These are phyloP conservation scores for Tulasnella sp. DNA, from an alignment of 768 basidiomycete species.

Conservation along the genomic window DNA sequence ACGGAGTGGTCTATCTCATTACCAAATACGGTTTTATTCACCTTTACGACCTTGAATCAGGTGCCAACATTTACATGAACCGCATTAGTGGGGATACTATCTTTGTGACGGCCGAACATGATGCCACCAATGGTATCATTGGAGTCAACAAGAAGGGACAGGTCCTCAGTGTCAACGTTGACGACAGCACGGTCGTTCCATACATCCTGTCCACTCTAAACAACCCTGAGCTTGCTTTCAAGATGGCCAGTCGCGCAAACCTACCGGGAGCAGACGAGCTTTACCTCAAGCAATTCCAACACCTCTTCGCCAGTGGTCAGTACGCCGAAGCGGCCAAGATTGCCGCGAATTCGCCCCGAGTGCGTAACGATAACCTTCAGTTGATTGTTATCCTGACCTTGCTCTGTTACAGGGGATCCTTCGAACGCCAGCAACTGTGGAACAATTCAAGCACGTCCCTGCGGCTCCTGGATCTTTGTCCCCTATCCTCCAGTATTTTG, in stretches of 20 bases:
- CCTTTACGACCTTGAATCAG: constrained; percentile 94
- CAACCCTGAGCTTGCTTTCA: constrained; percentile 96
- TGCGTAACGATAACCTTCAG: constrained; percentile 27
- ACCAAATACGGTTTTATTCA: constrained; percentile 99
- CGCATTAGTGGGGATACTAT: constrained; percentile 99
- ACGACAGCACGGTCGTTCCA: constrained; percentile 90
- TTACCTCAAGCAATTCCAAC: constrained; percentile 87
- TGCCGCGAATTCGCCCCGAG: constrained; percentile 91
- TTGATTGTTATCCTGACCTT: background rate
- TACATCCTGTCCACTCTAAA: constrained; percentile 89
- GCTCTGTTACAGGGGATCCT: constrained; percentile 62
- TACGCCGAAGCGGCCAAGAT: constrained; percentile 93
- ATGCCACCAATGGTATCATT: constrained; percentile 87
- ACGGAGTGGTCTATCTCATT: constrained; percentile 93
- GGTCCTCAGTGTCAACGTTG: constrained; percentile 90
- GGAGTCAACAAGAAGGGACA: constrained; percentile 99
- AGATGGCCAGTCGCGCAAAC: constrained; percentile 90
- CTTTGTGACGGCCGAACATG: constrained; percentile 96
- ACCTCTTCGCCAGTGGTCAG: constrained; percentile 78
- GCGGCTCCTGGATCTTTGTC: constrained; percentile 78
- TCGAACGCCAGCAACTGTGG: constrained; percentile 88
- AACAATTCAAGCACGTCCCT: constrained; percentile 95
- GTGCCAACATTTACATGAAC: constrained; percentile 99
- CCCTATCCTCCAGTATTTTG: constrained; percentile 96
- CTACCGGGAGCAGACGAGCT: constrained; percentile 96